These are phyloP conservation scores for Sugiyamaella pinicola DNA, from an alignment of 1,139 yeast genomes.

Conservation along the genomic window DNA sequence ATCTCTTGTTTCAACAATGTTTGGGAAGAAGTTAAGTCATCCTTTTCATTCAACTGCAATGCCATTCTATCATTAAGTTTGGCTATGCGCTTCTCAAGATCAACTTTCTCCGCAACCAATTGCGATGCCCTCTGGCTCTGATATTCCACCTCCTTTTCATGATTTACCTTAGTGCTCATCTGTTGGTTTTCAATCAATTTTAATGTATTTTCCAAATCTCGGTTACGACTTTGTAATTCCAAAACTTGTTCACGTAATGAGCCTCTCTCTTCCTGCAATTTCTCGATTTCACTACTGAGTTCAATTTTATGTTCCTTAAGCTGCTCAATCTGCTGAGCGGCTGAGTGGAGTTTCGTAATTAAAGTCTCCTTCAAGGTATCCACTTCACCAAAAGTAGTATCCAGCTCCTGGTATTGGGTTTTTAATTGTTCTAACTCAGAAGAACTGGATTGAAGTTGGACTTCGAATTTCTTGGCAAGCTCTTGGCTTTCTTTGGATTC, in stretches of 20 bases:
- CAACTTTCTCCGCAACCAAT: neutral
- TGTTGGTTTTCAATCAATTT: constrained; percentile 8
- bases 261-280: constrained; percentile 10
- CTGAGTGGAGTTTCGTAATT: constrained; percentile 38
- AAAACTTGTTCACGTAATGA: neutral
- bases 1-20: neutral
- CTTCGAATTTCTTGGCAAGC: constrained; percentile 5
- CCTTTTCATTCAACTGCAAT: constrained; percentile 33
- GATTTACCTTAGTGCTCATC: constrained; percentile 2
- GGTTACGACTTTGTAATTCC: constrained; percentile 4
- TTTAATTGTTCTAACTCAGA: constrained; percentile 22
- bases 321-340: constrained; percentile 38
- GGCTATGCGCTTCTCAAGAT: constrained; percentile 26
- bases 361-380: constrained; percentile 38
- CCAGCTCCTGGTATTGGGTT: constrained; percentile 26
- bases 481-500: constrained; percentile 12
- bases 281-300: constrained; percentile 6
- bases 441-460: neutral
- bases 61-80: constrained; percentile 53
- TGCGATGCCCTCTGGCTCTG: neutral
- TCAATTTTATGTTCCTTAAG: constrained; percentile 28
- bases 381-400: constrained; percentile 32
- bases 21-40: constrained; percentile 45
- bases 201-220: constrained; percentile 4
- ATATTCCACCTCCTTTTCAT: neutral